These are phyloP conservation scores for Ogataea chonburiensis DNA, from an alignment of 805 yeast genomes.

Conservation along the genomic window DNA sequence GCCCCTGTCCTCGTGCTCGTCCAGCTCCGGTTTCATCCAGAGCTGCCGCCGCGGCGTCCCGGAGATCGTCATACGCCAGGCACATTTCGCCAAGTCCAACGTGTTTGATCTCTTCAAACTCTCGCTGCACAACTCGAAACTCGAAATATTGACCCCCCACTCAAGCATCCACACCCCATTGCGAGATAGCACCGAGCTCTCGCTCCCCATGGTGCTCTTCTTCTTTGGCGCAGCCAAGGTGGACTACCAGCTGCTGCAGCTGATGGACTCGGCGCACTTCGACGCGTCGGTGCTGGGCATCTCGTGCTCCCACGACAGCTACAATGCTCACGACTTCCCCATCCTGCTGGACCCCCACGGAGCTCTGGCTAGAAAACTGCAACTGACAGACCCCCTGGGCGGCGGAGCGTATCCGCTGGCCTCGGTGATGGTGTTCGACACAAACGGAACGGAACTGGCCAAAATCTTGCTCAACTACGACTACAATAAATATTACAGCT, in stretches of 20 bases:
- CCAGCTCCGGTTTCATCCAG: slow-evolving; percentile 7
- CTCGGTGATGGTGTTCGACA: slow-evolving; percentile 29
- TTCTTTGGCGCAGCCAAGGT: slow-evolving; percentile 19
- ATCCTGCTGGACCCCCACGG: slow-evolving; percentile 31
- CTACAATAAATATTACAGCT: slow-evolving; percentile 20
- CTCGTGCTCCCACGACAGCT: slow-evolving; percentile 20
- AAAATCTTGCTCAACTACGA: slow-evolving; percentile 30
- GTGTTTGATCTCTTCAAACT: slow-evolving; percentile 12
- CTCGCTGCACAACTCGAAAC: slow-evolving; percentile 2
- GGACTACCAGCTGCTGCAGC: slow-evolving; percentile 17
- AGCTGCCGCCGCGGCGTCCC: slow-evolving; percentile 12
- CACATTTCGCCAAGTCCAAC: slow-evolving; percentile 20
- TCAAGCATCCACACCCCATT: slow-evolving; percentile 3
- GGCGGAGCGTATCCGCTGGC: slow-evolving; percentile 36
- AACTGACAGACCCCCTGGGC: slow-evolving; percentile 35
- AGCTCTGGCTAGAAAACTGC: slow-evolving; percentile 22
- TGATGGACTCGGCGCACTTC: slow-evolving; percentile 5
- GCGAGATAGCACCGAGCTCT: slow-evolving; percentile 2
- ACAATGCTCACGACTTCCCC: slow-evolving; percentile 25
- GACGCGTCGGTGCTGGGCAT: slow-evolving; percentile 22
- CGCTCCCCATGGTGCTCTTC: slow-evolving; percentile 15
- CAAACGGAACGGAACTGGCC: slow-evolving; percentile 23
- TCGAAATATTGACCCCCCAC: slow-evolving; percentile 9
- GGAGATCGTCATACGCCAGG: slow-evolving; percentile 20
- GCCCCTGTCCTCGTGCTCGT: slow-evolving; percentile 8